Percentiles rank a stretch among this genome's conserved stretches.
Evolutionary conservation across 495 filamentous ascomycete species (phyloP).

Genomic region (Tuber calosporum): DNA sequence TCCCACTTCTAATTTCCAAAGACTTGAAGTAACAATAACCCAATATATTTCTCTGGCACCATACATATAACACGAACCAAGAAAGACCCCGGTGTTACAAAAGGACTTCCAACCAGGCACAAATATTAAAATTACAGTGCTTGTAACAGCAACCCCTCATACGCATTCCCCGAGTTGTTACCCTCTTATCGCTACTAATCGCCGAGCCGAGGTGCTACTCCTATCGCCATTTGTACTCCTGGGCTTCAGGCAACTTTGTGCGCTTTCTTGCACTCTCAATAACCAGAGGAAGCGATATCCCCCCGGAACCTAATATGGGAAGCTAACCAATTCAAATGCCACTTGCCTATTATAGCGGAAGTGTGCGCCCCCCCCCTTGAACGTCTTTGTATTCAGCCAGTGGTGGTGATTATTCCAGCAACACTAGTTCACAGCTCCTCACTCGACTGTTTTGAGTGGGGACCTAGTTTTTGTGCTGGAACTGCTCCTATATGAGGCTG

Average conservation of each 20-base stretch:
- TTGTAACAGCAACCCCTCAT: too few species aligned
- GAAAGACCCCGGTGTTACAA: too few species aligned
- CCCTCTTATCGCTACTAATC: neutral
- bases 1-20: too few species aligned
- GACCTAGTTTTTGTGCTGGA: neutral
- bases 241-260: neutral
- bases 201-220: neutral
- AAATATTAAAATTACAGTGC: too few species aligned
- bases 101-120: too few species aligned
- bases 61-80: too few species aligned
- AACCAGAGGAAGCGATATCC: neutral
- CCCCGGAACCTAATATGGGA: neutral
- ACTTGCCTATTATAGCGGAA: neutral
- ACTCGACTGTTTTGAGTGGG: neutral
- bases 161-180: too few species aligned
- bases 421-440: neutral
- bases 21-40: too few species aligned
- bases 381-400: neutral
- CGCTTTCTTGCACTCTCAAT: neutral
- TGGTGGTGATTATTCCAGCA: neutral
- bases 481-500: neutral
- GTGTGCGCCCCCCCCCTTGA: neutral
- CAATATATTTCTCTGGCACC: too few species aligned
- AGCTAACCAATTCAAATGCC: neutral
- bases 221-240: neutral